phyloP scores from a whole-genome alignment of 306 rosid species.

The Malus sylvestris region DNA sequence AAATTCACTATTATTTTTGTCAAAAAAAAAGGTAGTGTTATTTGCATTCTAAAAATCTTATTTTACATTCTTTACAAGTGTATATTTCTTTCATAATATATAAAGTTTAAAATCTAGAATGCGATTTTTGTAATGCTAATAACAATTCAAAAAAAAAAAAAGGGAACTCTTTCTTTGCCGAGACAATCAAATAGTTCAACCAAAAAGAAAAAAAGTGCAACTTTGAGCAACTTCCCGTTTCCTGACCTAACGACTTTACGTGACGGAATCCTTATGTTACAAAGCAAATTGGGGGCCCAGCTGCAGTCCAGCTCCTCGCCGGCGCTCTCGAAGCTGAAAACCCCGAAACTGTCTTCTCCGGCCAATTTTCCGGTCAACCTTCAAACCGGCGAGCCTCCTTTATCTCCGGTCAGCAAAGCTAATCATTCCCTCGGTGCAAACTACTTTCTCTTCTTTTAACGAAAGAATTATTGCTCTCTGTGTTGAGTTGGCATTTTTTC shows the following conservation, averaged over 20 bases:
- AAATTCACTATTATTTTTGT: too few species aligned
- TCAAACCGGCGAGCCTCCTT: neutral
- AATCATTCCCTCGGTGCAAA: too few species aligned
- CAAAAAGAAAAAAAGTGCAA: neutral
- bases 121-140: rapidly evolving
- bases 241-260: neutral
- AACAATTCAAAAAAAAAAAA: too few species aligned
- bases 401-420: neutral
- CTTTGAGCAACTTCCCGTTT: neutral
- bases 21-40: too few species aligned
- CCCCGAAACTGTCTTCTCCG: neutral
- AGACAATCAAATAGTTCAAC: neutral
- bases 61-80: too few species aligned
- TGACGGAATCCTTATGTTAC: neutral
- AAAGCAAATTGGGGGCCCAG: neutral
- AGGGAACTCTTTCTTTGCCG: neutral
- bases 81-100: too few species aligned
- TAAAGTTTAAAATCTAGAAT: too few species aligned
- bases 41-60: too few species aligned
- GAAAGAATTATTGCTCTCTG: neutral
- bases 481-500: neutral
- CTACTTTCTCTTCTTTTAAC: neutral
- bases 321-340: neutral
- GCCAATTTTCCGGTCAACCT: neutral
- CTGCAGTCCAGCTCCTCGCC: neutral